These are phyloP conservation scores for Trichosporon ovoides DNA, from an alignment of 1,284 basidiomycete species.

Conservation along the genomic window DNA sequence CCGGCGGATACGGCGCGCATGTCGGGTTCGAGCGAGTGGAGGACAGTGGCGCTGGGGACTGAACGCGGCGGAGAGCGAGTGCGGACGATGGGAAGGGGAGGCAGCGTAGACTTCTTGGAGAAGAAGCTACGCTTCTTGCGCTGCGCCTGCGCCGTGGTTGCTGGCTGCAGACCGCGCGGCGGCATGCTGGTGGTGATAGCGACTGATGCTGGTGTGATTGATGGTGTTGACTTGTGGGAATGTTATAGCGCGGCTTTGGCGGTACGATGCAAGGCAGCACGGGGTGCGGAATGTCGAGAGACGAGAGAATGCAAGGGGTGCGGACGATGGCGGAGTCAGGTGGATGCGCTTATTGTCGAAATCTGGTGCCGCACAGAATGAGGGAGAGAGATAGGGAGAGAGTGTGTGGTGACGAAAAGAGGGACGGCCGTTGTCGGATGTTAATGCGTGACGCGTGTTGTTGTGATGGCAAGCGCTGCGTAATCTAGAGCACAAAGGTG, in stretches of 20 bases:
- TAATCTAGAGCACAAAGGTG: neutral
- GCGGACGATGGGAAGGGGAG: constrained; percentile 8
- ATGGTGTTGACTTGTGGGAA: neutral
- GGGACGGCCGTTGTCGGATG: neutral
- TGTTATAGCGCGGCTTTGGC: no score
- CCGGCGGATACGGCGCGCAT: constrained; percentile 11
- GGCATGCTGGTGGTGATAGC: constrained; percentile 6
- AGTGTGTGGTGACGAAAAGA: neutral
- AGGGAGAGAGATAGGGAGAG: neutral
- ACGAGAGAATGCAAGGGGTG: no score
- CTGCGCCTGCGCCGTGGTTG: constrained; percentile 2
- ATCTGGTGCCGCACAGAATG: no score
- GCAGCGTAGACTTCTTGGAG: constrained; percentile 10
- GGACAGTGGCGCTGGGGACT: constrained; percentile 15
- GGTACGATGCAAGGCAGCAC: no score
- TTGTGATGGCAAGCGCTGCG: neutral
- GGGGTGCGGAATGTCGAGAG: no score
- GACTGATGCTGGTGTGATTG: neutral
- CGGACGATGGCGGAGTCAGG: no score
- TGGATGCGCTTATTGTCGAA: no score
- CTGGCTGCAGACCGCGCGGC: constrained; percentile 6
- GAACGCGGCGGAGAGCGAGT: constrained; percentile 10
- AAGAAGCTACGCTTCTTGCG: constrained; percentile 18
- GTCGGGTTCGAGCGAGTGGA: constrained; percentile 20
- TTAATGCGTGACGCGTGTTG: constrained; percentile 4